Evolutionary conservation across 768 basidiomycete species (phyloP).

Genomic region (Mycena leptocephala): DNA sequence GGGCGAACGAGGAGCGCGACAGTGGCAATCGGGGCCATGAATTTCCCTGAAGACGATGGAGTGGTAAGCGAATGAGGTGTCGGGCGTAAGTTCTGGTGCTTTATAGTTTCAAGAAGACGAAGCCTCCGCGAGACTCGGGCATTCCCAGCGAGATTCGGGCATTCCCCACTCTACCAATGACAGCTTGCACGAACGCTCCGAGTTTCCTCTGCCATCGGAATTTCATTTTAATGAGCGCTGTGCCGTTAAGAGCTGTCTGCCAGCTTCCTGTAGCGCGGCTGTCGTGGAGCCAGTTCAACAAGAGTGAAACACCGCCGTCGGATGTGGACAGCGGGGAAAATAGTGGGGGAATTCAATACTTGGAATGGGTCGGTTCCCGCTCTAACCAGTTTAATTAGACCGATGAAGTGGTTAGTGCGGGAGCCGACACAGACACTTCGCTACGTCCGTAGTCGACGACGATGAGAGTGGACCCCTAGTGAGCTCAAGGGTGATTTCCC

Average conservation of each 20-base stretch:
- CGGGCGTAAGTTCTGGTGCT: not conserved
- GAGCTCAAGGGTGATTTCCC: no score
- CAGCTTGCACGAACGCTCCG: not conserved
- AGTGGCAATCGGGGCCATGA: slow-evolving; percentile 9
- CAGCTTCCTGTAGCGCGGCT: not conserved
- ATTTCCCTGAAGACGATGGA: not conserved
- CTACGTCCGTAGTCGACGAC: no score
- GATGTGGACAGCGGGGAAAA: no score
- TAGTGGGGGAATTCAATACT: no score
- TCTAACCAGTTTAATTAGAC: no score
- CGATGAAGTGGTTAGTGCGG: no score
- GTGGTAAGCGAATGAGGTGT: not conserved
- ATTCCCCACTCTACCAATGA: not conserved
- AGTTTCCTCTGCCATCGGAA: not conserved
- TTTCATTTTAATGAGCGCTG: not conserved
- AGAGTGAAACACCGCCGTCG: no score
- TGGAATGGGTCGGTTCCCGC: no score
- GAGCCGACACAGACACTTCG: no score
- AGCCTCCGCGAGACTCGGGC: not conserved
- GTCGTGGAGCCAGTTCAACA: not conserved
- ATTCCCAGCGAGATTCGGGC: no score
- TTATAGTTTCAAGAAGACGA: not conserved
- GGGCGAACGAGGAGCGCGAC: slow-evolving; percentile 1
- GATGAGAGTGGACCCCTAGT: no score
- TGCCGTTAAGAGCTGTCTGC: not conserved